A percentile compares a stretch with the other conserved stretches of the same genome.
These are phyloP conservation scores for Exobasidium rhododendri DNA, from an alignment of 1,284 basidiomycete species.

Conservation along the genomic window DNA sequence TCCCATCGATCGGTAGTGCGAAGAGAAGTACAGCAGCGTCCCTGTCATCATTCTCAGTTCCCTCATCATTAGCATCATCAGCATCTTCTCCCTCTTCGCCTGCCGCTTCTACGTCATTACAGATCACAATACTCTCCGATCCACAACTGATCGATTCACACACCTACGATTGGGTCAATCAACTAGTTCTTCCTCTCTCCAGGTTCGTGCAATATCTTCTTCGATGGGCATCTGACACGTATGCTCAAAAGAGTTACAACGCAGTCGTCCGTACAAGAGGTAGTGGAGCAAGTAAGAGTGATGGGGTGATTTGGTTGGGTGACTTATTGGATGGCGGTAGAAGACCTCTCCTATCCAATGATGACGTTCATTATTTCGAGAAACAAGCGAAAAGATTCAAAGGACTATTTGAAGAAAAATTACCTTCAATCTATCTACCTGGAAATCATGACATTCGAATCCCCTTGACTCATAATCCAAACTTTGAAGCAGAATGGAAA, in stretches of 20 bases:
- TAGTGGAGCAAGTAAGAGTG: slow-evolving; percentile 2
- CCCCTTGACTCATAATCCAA: slow-evolving; percentile 15
- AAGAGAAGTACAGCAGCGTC: not conserved
- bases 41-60: not conserved
- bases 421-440: slow-evolving; percentile 28
- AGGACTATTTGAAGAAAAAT: slow-evolving; percentile 23
- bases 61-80: not conserved
- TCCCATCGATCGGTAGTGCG: not conserved
- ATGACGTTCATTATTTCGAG: slow-evolving; percentile 17
- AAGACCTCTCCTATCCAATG: slow-evolving; percentile 5
- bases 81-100: not conserved
- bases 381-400: slow-evolving; percentile 24
- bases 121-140: slow-evolving; percentile 57
- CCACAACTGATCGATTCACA: slow-evolving; percentile 17
- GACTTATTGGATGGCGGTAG: slow-evolving; percentile 36
- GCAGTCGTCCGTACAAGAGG: slow-evolving; percentile 8
- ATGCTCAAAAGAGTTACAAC: slow-evolving; percentile 8
- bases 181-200: not conserved
- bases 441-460: slow-evolving; percentile 47
- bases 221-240: slow-evolving; percentile 15
- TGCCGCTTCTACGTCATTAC: not conserved
- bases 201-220: not conserved
- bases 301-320: slow-evolving; percentile 36
- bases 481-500: not conserved
- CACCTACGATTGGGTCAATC: slow-evolving; percentile 15